Evolutionary conservation across 352 stramenopile genomes (phyloP).

Genomic region (Discostella stelligera): DNA sequence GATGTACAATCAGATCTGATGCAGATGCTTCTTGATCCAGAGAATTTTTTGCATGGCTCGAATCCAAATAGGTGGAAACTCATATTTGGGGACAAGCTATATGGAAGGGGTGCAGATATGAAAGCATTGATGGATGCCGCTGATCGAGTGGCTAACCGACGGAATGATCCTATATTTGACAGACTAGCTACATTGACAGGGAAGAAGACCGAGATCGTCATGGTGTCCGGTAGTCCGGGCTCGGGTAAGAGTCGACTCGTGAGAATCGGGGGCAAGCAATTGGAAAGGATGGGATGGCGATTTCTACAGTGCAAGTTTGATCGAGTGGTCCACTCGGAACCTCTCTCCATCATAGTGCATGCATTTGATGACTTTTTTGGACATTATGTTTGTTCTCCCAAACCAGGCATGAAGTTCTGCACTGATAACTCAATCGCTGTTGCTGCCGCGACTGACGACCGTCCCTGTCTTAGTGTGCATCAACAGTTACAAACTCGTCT

Average conservation of each 20-base stretch:
- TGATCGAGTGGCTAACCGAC: not conserved
- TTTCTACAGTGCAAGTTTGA: slow-evolving; percentile 38
- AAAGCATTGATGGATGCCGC: slow-evolving; percentile 26
- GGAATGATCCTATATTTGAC: slow-evolving; percentile 27
- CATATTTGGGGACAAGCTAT: slow-evolving; percentile 32
- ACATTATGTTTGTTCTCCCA: not conserved
- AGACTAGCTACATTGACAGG: not conserved
- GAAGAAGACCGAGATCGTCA: slow-evolving; percentile 20
- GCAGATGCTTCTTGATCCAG: slow-evolving; percentile 36
- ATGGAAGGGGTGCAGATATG: slow-evolving; percentile 31
- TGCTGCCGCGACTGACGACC: not conserved
- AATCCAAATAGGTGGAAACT: slow-evolving; percentile 26
- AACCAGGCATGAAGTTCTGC: not conserved
- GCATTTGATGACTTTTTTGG: slow-evolving; percentile 36
- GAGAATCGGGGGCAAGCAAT: not conserved
- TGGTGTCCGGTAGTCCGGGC: slow-evolving; percentile 18
- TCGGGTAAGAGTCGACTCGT: slow-evolving; percentile 29
- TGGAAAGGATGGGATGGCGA: slow-evolving; percentile 27
- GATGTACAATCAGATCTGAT: slow-evolving; percentile 30
- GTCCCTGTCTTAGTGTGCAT: not conserved
- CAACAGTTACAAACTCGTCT: not conserved
- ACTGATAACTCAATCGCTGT: not conserved
- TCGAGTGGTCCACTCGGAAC: slow-evolving; percentile 22
- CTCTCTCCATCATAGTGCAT: slow-evolving; percentile 19
- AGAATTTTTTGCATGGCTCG: slow-evolving; percentile 31